Base-by-base conservation (phyloP, 768 basidiomycete species). In the Rhodosporidiobolus sp. region DNA sequence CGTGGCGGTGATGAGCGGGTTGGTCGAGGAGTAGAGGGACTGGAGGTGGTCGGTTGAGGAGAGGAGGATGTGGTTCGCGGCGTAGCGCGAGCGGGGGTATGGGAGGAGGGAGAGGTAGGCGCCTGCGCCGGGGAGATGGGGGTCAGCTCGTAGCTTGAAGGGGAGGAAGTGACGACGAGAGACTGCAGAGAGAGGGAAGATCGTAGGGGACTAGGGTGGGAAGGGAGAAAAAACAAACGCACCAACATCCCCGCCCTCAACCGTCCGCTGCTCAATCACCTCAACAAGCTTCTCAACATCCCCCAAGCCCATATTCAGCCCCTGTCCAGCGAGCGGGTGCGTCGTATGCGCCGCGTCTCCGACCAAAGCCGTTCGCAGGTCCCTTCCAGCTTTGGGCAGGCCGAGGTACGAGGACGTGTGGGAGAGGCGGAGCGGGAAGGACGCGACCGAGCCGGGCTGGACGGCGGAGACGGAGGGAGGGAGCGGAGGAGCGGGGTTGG, bases 291-390 rank as follows among this genome's bases (percentile, higher is more conserved):
- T 85, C 78, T 89, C 85, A 5, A 89, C 91, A 79, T 99, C 95
- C 2, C 84, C 89, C 38, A 99, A 83, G n/a, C 95, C 96, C 79
- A 95, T 83, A 80, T 99, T 98, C 53, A 98, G 84, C 0, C 95
- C 96, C 80, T 98, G 95, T 4, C 96, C 96, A 0, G 94, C 95
- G 35, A 98, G 86, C 2, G 96, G 95, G 79, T 98, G 95, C 3
- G 93, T 84, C 0, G 91, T 92, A 79, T 98, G 96, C 26, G 94
- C 96, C 2, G 95, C 94, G 81, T 99, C 96, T 4, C 96, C 96
- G 2, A 98, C 86, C 14, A 98, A 87, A 4, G 89, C 94, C 1
- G 91, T 94, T 8, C 95, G 86, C 5, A 83, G 80, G 9, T 87
- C 85, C 45, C 74, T 67, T 0, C 87, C 88, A 0, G 46, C 6